Base-by-base conservation (phyloP, 108 stramenopile species). In the Skeletonema menzelii region DNA sequence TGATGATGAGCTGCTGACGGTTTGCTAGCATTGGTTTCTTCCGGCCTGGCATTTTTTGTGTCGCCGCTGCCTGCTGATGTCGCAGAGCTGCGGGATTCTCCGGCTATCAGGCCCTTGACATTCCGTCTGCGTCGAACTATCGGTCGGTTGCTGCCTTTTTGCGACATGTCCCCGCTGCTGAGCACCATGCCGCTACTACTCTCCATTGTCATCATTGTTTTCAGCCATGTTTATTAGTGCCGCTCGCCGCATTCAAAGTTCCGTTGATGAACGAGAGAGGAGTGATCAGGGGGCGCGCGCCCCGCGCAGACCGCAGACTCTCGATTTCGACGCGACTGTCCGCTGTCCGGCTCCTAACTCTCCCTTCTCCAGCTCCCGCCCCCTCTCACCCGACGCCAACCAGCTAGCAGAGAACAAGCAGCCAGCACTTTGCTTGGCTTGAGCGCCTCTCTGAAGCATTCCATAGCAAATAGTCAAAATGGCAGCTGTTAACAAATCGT, bases 111-210 rank as follows among this genome's bases (percentile, higher is more conserved):
- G 22, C 49, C 49, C 20, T 53, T 53, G 49, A n/a, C 19, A 47
- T n/a, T 53, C 5, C 49, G 19, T 22, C 49, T 20, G 22, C 49
- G 49, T 8, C 22, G 49, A n/a, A 53, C 20, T 53, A 22, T 22
- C n/a, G 49, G 49, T 24, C 49, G 19, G 5, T 22, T 53, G 24
- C 20, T 22, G n/a, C 40, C 40, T 53, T 53, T 53, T 53, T 53
- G 49, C 49, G 86, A 87, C 46, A 75, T 87, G 22, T 65, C 70
- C 47, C 26, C 63, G 27, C 46, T 62, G 15, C 4, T 62, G 15
- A 55, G 49, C 40, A 53, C 22, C 22, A 15, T 20, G 49, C 49
- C 49, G 49, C 49, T 53, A 22, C 49, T 7, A 24, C 49, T 53
- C 19, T 53, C 49, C 49, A 53, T 53, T 24, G 22, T 53, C 8